phyloP scores from a whole-genome alignment of 108 stramenopile species.

The Nitzschia putrida region DNA sequence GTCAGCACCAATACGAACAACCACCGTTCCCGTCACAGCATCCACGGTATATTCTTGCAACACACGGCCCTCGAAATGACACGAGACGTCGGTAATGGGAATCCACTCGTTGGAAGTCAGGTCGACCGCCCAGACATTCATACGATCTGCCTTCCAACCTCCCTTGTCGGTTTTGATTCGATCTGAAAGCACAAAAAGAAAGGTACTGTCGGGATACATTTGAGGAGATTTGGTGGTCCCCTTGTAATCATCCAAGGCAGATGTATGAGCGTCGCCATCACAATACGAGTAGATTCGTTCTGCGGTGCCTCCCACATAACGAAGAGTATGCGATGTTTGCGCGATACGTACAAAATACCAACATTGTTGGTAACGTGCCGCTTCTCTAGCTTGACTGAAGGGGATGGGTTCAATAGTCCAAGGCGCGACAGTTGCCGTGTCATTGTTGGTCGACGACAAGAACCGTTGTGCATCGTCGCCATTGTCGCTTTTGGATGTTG shows the following conservation, averaged over 20 bases:
- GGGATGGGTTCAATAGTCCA: conserved; percentile 53
- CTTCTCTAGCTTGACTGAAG: conserved; percentile 64
- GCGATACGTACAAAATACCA: conserved; percentile 64
- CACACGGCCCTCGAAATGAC: conserved; percentile 58
- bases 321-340: conserved; percentile 57
- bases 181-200: conserved; percentile 68
- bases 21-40: conserved; percentile 36
- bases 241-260: conserved; percentile 44
- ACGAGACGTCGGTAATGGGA: conserved; percentile 56
- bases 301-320: conserved; percentile 69
- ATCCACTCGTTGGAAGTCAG: conserved; percentile 30
- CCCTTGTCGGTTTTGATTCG: conserved; percentile 25
- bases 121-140: conserved; percentile 68
- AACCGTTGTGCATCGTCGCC: neutral
- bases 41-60: conserved; percentile 65
- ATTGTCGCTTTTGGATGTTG: neutral
- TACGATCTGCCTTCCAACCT: conserved; percentile 48
- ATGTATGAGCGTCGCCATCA: conserved; percentile 29
- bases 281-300: conserved; percentile 70
- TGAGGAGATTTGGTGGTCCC: conserved; percentile 65
- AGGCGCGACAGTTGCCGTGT: neutral
- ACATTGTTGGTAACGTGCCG: conserved; percentile 43
- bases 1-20: conserved; percentile 71
- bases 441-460: neutral
- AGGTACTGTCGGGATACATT: conserved; percentile 30